phyloP scores from a whole-genome alignment of 2,329 filamentous ascomycete species.

The Trichoderma semiorbis region DNA sequence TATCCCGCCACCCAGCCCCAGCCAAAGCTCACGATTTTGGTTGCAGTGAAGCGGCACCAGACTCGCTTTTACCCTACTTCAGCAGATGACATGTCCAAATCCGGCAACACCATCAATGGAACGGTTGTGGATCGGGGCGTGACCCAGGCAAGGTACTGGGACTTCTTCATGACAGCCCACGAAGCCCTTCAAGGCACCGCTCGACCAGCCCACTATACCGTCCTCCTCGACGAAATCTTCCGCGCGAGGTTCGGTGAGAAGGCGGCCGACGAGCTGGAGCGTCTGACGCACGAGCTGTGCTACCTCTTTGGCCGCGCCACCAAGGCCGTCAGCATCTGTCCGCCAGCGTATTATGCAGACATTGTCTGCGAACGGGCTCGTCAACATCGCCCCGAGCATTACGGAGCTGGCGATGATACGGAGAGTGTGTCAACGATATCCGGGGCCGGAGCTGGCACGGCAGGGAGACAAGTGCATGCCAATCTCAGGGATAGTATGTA shows the following conservation, averaged over 20 bases:
- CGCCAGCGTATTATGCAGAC: slow-evolving; percentile 88
- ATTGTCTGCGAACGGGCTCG: slow-evolving; percentile 75
- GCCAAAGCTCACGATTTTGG: slow-evolving; percentile 67
- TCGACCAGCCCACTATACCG: slow-evolving; percentile 80
- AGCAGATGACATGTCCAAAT: slow-evolving; percentile 42
- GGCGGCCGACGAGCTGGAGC: slow-evolving; percentile 66
- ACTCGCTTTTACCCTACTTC: slow-evolving; percentile 78
- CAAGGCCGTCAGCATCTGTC: slow-evolving; percentile 83
- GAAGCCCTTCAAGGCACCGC: slow-evolving; percentile 78
- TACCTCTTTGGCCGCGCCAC: slow-evolving; percentile 82
- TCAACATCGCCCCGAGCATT: slow-evolving; percentile 63
- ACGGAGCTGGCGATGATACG: slow-evolving; percentile 43
- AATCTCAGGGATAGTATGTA: slow-evolving; percentile 50
- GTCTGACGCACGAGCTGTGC: slow-evolving; percentile 73
- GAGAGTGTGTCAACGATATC: slow-evolving; percentile 26
- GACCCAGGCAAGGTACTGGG: slow-evolving; percentile 70
- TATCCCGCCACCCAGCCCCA: slow-evolving; percentile 53
- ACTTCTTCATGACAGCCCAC: slow-evolving; percentile 84
- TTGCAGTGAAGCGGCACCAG: slow-evolving; percentile 86
- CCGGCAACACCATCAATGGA: slow-evolving; percentile 68
- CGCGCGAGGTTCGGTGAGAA: slow-evolving; percentile 32
- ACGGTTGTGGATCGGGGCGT: slow-evolving; percentile 84
- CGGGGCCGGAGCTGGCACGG: slow-evolving; percentile 13
- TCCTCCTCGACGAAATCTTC: slow-evolving; percentile 69
- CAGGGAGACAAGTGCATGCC: slow-evolving; percentile 37